Percentiles rank a stretch among this genome's conserved stretches.
These are phyloP conservation scores for Trichoderma orchidacearum DNA, from an alignment of 495 filamentous ascomycete species.

Conservation along the genomic window DNA sequence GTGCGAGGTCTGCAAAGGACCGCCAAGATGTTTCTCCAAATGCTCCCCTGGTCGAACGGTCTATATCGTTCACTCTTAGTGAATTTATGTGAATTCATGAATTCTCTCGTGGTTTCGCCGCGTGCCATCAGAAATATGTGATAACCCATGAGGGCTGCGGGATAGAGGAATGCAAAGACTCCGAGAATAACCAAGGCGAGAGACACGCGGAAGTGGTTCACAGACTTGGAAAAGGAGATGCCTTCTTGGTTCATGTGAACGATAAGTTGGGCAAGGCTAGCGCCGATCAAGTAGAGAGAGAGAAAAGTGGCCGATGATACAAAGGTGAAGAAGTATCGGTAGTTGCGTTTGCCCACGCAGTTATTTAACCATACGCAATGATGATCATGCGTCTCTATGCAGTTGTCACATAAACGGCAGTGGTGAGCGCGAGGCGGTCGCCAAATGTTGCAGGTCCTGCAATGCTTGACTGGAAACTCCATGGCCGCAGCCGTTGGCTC, in stretches of 20 bases:
- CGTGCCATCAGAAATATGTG: constrained; percentile 81
- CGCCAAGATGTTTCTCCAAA: constrained; percentile 65
- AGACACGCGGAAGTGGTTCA: constrained; percentile 59
- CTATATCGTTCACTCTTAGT: constrained; percentile 79
- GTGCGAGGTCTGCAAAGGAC: constrained; percentile 74
- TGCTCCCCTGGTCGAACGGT: constrained; percentile 71
- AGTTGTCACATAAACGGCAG: constrained; percentile 93
- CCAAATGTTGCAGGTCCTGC: constrained; percentile 94
- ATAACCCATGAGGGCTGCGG: constrained; percentile 69
- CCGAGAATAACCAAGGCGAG: constrained; percentile 86
- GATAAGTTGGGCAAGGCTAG: constrained; percentile 66
- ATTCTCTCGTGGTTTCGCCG: constrained; percentile 92
- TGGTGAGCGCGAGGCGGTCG: constrained; percentile 90
- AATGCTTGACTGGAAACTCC: constrained; percentile 96
- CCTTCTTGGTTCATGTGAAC: constrained; percentile 47
- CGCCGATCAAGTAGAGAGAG: constrained; percentile 58
- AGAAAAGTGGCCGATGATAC: constrained; percentile 64
- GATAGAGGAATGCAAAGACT: constrained; percentile 62
- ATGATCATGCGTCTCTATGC: constrained; percentile 93
- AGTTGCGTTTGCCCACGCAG: constrained; percentile 93
- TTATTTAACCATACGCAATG: constrained; percentile 99
- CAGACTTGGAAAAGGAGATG: constrained; percentile 51
- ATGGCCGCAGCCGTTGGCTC: constrained; percentile 64
- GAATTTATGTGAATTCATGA: constrained; percentile 91
- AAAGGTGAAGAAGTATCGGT: constrained; percentile 94